Conservation (phyloP, 202 grass and related monocot species). For the Saccharum hybrid region DNA sequence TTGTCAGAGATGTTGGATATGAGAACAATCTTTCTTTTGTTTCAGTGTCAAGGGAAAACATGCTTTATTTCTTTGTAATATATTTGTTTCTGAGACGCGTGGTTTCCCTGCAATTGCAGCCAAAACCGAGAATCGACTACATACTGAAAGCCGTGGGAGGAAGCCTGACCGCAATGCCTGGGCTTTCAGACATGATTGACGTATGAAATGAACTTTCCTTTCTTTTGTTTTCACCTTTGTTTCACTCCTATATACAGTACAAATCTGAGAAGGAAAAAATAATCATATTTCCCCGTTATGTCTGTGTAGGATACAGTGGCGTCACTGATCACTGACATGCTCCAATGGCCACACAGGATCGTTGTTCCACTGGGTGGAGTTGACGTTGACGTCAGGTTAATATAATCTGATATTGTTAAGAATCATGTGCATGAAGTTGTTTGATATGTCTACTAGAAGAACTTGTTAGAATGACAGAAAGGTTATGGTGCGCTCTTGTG, state of each 20-base stretch:
- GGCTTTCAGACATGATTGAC: constrained; percentile 97
- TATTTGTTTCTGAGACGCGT: neutral
- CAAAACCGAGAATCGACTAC: constrained; percentile 96
- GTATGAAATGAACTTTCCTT: constrained; percentile 47
- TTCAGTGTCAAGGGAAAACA: neutral
- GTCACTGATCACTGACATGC: constrained; percentile 92
- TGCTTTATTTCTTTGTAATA: neutral
- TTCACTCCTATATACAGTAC: neutral
- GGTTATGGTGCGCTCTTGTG: constrained; percentile 33
- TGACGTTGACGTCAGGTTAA: constrained; percentile 78
- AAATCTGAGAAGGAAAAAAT: neutral
- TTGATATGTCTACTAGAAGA: neutral
- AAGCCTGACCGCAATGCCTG: constrained; percentile 93
- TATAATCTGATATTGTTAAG: neutral
- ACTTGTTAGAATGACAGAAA: neutral
- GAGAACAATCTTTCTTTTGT: neutral
- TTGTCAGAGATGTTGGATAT: neutral
- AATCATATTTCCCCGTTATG: neutral
- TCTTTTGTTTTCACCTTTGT: neutral
- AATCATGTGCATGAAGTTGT: neutral
- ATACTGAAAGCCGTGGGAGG: constrained; percentile 91
- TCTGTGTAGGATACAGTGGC: constrained; percentile 77
- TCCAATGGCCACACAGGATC: constrained; percentile 96
- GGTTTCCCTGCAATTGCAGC: constrained; percentile 54
- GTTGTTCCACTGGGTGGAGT: constrained; percentile 90